Evolutionary conservation across 257 asterid genomes (phyloP), one percentile per base, ranked within the genome.

Genomic region (Anisodus acutangulus): DNA sequence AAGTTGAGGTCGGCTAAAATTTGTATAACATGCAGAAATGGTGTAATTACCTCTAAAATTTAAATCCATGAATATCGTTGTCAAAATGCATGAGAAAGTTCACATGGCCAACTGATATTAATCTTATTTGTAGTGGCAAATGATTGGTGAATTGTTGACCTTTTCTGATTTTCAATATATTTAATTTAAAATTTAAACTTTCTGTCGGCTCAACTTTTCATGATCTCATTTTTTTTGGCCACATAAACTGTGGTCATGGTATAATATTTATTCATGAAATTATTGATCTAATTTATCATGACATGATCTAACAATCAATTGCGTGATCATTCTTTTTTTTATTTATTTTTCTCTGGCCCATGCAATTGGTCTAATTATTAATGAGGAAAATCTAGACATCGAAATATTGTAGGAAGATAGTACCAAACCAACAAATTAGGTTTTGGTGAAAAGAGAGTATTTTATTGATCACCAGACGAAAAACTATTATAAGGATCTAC

Each of bases 41-140:
- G n/a, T 39, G 4, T 39, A 39, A 2, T 39, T 39, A 39, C 43
- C 43, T 39, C 43, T 39, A 39, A 39, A 39, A 39, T 39, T 39
- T 39, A 39, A 39, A 39, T 2, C 43, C 43, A 39, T 39, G 43
- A 5, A 49, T 13, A 37, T 72, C 17, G 10, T 49, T 3, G 62
- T 26, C 8, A 74, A 5, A 53, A 51, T 76, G 81, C 26, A 7
- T 12, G 63, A 51, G 45, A 76, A 49, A 26, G 60, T 76, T 76
- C 81, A 76, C 63, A 12, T 76, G 81, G 63, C 81, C 81, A 76
- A 76, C 63, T 76, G 63, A 26, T 22, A 76, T 76, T 51, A 51
- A 76, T 76, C 43, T 76, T 76, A 13, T 76, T 76, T 76, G 81
- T 76, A 7, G 81, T 51, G 80, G 63, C 81, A 76, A 76, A 51